A percentile compares a stretch with the other conserved stretches of the same genome.
Evolutionary conservation across 345 rosid species (phyloP).

Genomic region (Carallia brachiata): DNA sequence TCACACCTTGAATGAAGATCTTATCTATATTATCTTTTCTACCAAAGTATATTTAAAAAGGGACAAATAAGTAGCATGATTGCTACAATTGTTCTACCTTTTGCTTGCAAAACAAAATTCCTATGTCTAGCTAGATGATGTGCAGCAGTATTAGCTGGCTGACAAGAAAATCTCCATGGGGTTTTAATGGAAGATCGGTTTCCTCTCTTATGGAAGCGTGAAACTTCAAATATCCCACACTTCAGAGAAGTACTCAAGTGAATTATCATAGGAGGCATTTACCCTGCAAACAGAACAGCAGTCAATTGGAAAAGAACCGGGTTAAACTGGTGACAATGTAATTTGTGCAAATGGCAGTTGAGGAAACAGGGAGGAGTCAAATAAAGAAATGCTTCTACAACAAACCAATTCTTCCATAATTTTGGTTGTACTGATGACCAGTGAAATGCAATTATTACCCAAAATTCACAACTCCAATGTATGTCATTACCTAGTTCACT

Average conservation of each 20-base stretch:
- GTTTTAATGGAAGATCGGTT: slow-evolving; percentile 11
- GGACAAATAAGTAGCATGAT: background rate
- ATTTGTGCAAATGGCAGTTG: background rate
- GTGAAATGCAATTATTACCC: too few relatives aligned
- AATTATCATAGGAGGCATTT: slow-evolving; percentile 33
- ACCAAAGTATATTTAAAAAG: background rate
- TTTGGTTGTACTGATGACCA: too few relatives aligned
- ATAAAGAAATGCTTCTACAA: background rate
- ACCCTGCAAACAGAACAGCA: slow-evolving; percentile 26
- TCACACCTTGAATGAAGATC: background rate
- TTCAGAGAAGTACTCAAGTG: slow-evolving; percentile 18
- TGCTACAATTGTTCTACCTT: slow-evolving; percentile 13
- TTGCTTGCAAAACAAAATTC: slow-evolving; percentile 11
- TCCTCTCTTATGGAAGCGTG: slow-evolving; percentile 29
- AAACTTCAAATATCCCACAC: slow-evolving; percentile 32
- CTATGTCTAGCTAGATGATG: slow-evolving; percentile 5
- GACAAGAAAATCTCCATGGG: slow-evolving; percentile 26
- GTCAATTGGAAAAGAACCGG: background rate
- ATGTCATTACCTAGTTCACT: too few relatives aligned
- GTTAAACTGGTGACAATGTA: slow-evolving; percentile 16
- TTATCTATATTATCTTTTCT: background rate
- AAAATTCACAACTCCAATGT: too few relatives aligned
- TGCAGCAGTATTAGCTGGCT: slow-evolving; percentile 10
- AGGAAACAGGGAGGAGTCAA: background rate
- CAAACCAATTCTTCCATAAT: background rate